Base-by-base conservation (phyloP, 140 eudicot species). In the Bidens hawaiensis region DNA sequence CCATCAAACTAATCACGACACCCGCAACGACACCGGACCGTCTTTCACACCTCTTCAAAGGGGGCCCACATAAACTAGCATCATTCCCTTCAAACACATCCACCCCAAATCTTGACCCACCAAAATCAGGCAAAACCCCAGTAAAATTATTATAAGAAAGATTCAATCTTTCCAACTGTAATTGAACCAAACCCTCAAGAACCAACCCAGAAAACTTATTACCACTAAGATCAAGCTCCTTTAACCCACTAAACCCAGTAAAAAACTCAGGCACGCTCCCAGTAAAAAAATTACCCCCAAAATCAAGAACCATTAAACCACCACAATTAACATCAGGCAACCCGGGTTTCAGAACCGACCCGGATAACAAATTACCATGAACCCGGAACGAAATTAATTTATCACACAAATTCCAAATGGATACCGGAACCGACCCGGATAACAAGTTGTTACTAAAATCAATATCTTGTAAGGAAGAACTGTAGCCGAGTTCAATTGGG, bases 401-500 rank as follows among this genome's bases (percentile, higher is more conserved):
- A n/a, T 80, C 95, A 54, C 96, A 91, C 33, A 91, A 87, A 60
- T 82, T 91, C 95, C 96, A 87, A 17, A 91, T 64, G 11, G 98
- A 91, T 4, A 87, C 72, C 9, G 96, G 94, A 18, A 91, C 46
- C 19, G 96, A 67, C 62, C 93, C 98, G 57, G 49, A 47, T 13
- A 91, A 78, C 85, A 71, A 74, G 82, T 91, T 91, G 61, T 75
- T 62, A 10, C 94, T 81, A 62, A 91, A 79, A 82, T 91, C 98
- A 65, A 91, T 56, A 45, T 84, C 91, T 4, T 81, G 69, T 0
- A 90, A 46, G 1, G 94, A 87, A 66, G 84, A 64, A 64, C 84
- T 87, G 71, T 87, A 90, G 5, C 97, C 97, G 45, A 90, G 87
- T 77, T 90, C 97, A 27, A 90, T 71, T 22, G 97, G 97, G 16